Conservation (phyloP, 78 protist species). For the Corallochytrium limacisporum region DNA sequence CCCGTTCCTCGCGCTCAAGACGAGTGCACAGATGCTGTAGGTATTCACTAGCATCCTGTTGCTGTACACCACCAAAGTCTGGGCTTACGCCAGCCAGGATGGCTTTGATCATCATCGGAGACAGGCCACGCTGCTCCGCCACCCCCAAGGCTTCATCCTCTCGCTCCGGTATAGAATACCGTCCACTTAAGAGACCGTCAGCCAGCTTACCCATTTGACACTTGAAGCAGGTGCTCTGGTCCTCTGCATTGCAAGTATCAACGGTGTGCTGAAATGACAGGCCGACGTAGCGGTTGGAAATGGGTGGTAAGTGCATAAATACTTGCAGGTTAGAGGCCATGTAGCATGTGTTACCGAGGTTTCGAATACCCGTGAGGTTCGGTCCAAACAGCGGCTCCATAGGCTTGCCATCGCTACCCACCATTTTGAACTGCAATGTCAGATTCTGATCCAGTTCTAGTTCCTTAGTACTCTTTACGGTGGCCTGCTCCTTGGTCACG, state of each 20-base stretch:
- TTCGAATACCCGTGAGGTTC: slow-evolving; percentile 79
- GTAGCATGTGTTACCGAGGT: slow-evolving; percentile 90
- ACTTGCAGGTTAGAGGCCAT: slow-evolving; percentile 65
- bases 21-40: too few relatives aligned
- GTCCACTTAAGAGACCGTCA: slow-evolving; percentile 53
- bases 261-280: too few relatives aligned
- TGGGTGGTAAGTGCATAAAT: slow-evolving; percentile 26
- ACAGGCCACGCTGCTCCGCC: too few relatives aligned
- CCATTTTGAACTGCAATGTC: background rate
- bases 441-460: slow-evolving; percentile 65
- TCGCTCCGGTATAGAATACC: slow-evolving; percentile 24
- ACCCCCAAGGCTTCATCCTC: too few relatives aligned
- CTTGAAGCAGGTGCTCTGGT: slow-evolving; percentile 18
- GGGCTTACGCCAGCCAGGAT: too few relatives aligned
- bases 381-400: slow-evolving; percentile 62
- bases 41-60: too few relatives aligned
- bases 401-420: slow-evolving; percentile 44
- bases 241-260: too few relatives aligned
- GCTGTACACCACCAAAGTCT: too few relatives aligned
- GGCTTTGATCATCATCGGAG: too few relatives aligned
- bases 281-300: background rate
- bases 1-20: too few relatives aligned
- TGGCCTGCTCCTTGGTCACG: slow-evolving; percentile 38
- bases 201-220: slow-evolving; percentile 53
- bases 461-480: slow-evolving; percentile 79